Base-by-base conservation (phyloP, 768 basidiomycete genomes). In the Amanita fuliginea region DNA sequence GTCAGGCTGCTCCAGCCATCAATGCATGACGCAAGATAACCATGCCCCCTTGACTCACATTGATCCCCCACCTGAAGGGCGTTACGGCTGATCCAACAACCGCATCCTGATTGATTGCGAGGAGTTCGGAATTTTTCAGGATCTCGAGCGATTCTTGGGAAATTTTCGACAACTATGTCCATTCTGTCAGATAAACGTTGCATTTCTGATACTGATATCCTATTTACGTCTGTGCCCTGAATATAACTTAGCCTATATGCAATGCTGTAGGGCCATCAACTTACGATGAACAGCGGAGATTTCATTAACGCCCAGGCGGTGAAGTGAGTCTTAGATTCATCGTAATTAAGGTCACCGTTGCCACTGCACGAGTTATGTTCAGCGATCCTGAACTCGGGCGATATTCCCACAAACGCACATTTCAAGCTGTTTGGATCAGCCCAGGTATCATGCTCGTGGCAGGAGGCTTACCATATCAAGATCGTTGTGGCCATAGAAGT, bases 221-320 rank as follows among this genome's bases (percentile, higher is more conserved):
- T 7, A 47, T 62, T 44, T 49, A 68, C 68, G 52, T 69, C 64
- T 2, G 68, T 68, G 42, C 66, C 63, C 66, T 69, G 46, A 14
- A 47, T 33, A 34, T 16, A 14, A 43, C 21, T 41, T 49, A 47
- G n/a, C 4, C 18, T 22, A 21, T 46, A 51, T 37, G 22, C 19
- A 10, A 24, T 16, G 26, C 14, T 5, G 21, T 19, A 21, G 21
- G 43, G 30, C 28, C 4, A 13, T 35, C 18, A 1, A 55, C 60
- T 47, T 43, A 66, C 75, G 49, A 83, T 77, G 45, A 83, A 65
- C 11, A 84, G 69, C 2, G 82, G 82, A 0, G 78, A 78, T 57
- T 83, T 84, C 76, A 83, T 74, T 26, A 85, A 62, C 32, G 80
- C 80, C 82, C 83, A 84, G 0, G 78, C 80, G 0, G 81, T 83